These are phyloP conservation scores for Wickerhamia fluorescens DNA, from an alignment of 805 yeast genomes.

Conservation along the genomic window DNA sequence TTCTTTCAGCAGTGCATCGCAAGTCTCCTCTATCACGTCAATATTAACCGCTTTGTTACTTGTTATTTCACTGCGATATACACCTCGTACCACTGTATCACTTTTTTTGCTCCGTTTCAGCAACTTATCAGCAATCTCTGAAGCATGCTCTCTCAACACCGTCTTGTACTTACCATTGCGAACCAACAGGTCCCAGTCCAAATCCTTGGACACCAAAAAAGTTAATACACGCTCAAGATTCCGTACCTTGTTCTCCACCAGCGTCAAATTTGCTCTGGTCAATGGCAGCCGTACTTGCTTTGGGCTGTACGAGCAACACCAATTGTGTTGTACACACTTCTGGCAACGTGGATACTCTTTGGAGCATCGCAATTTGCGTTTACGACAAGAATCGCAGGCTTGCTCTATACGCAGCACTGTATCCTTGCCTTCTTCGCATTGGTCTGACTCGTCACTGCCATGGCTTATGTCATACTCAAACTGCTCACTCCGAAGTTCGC, in stretches of 20 bases:
- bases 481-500: too few species aligned
- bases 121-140: not conserved
- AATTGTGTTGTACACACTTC: constrained; percentile 62
- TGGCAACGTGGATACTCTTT: constrained; percentile 71
- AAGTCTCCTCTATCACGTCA: too few species aligned
- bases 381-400: constrained; percentile 79
- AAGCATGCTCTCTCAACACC: not conserved
- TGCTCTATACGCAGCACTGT: constrained; percentile 48
- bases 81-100: too few species aligned
- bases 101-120: too few species aligned
- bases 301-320: constrained; percentile 78
- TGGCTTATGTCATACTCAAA: too few species aligned
- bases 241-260: constrained; percentile 49
- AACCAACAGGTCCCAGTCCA: constrained; percentile 14
- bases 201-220: constrained; percentile 23
- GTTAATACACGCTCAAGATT: constrained; percentile 24
- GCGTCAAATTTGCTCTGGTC: constrained; percentile 73
- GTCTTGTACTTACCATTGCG: constrained; percentile 12
- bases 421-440: too few species aligned
- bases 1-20: too few species aligned
- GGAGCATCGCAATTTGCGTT: constrained; percentile 73
- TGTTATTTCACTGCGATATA: too few species aligned
- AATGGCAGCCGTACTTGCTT: constrained; percentile 71
- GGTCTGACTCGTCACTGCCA: too few species aligned
- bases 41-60: too few species aligned